Base-by-base conservation (phyloP, 2,329 filamentous ascomycete genomes). In the Ophiostoma perfectum region DNA sequence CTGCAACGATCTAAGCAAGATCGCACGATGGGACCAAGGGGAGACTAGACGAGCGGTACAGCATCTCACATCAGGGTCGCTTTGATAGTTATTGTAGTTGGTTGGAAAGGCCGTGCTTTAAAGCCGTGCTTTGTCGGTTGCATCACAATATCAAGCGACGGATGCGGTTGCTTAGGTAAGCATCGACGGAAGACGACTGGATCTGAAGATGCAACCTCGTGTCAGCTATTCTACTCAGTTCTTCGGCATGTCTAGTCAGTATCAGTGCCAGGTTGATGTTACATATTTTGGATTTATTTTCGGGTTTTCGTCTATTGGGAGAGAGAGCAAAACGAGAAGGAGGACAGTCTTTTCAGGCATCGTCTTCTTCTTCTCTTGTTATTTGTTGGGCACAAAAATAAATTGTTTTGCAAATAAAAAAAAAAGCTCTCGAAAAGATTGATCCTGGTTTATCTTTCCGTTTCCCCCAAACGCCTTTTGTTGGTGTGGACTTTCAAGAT, bases 381-480 rank as follows among this genome's bases (percentile, higher is more conserved):
- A 42, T 39, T 27, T 64, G 42, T 42, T 64, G 63, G 63, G 18
- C 63, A 64, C 63, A 64, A 64, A 27, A 64, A 47, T 64, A 52
- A 64, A 18, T 65, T 45, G 18, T 65, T 68, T 18, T 68, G 58
- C 47, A 52, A 27, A 16, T 44, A 44, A 55, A 64, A 60, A 64
- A 65, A 66, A 63, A 65, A 41, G 27, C 39, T 42, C 18, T 44
- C 63, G 63, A 45, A 64, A 64, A 64, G 63, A 64, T 64, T 42
- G 60, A 60, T 55, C 16, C 38, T 44, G 39, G 18, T 44, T 11
- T 18, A 42, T 63, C 60, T 63, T 49, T 63, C 58, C 67, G 49
- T 58, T 62, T 44, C 65, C 65, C 68, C 68, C 68, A 66, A 69
- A 69, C 68, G 68, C 68, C 68, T 63, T 55, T 60, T 44, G 62